These are phyloP conservation scores for Pichia kluyveri DNA, from an alignment of 805 yeast species.

Conservation along the genomic window DNA sequence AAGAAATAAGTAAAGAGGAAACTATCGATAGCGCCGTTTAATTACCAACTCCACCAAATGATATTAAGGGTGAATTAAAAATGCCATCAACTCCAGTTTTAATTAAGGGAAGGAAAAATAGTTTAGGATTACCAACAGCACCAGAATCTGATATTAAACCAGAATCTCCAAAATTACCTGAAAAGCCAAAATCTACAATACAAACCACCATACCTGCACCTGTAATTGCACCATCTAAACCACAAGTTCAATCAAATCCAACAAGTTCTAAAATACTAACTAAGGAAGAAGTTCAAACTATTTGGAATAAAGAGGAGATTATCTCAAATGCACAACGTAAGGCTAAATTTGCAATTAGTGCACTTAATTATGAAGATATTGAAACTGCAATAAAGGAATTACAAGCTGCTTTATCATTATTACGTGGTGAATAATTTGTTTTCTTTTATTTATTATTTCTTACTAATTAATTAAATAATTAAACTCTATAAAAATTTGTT, in stretches of 20 bases:
- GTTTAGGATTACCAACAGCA: constrained; percentile 20
- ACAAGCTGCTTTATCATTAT: constrained; percentile 40
- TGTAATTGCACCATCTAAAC: neutral
- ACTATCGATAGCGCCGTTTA: constrained; percentile 8
- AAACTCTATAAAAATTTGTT: too few species aligned
- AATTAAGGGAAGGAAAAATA: constrained; percentile 24
- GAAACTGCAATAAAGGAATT: constrained; percentile 60
- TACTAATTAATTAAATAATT: too few species aligned
- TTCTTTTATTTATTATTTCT: too few species aligned
- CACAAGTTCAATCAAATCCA: neutral
- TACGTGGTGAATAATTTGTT: constrained; percentile 17
- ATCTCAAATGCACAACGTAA: constrained; percentile 55
- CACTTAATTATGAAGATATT: constrained; percentile 68
- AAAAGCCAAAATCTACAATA: neutral
- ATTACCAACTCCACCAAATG: constrained; percentile 13
- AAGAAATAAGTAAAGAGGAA: constrained; percentile 5
- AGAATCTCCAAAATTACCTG: constrained; percentile 2
- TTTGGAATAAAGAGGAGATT: constrained; percentile 46
- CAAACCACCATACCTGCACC: neutral
- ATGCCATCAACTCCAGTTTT: constrained; percentile 23
- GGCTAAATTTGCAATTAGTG: constrained; percentile 71
- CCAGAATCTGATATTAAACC: constrained; percentile 9
- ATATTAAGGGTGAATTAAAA: constrained; percentile 17
- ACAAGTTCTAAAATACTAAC: constrained; percentile 9
- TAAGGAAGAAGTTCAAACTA: constrained; percentile 34